Conservation (phyloP, 768 basidiomycete species). For the Exsudoporus frostii region DNA sequence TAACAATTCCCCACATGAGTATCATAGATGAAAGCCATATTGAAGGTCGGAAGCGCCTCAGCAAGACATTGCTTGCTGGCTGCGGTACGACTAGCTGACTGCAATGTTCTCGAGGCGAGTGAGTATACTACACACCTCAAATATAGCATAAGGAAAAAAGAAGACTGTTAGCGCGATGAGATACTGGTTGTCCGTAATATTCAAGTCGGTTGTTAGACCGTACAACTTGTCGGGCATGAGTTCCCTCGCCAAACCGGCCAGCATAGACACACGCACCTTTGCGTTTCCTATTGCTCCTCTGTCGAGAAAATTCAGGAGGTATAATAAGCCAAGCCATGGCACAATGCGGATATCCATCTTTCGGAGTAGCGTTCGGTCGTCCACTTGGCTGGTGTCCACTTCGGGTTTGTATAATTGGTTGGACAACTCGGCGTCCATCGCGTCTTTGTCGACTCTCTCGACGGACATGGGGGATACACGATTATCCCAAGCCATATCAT, state of each 20-base stretch:
- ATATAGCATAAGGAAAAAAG: constrained; percentile 70
- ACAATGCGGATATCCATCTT: constrained; percentile 66
- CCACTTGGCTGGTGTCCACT: constrained; percentile 49
- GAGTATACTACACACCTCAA: constrained; percentile 49
- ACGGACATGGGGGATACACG: constrained; percentile 1
- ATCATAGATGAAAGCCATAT: constrained; percentile 54
- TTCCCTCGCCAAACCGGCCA: background rate
- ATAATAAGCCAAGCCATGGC: constrained; percentile 73
- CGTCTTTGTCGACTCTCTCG: background rate
- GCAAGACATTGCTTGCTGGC: constrained; percentile 62
- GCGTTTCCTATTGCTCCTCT: constrained; percentile 68
- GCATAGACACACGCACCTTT: constrained; percentile 41
- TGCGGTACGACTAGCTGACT: constrained; percentile 20
- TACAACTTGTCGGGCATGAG: constrained; percentile 46
- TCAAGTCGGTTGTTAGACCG: constrained; percentile 50
- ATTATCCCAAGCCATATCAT: background rate
- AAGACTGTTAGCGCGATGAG: constrained; percentile 68
- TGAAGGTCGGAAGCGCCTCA: constrained; percentile 60
- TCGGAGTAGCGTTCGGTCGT: constrained; percentile 53
- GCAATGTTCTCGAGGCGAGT: background rate
- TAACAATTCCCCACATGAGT: constrained; percentile 40
- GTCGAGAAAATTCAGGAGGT: constrained; percentile 71
- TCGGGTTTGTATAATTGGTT: constrained; percentile 44
- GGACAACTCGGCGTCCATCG: background rate
- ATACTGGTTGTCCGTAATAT: constrained; percentile 63